Evolutionary conservation across 1,139 yeast genomes (phyloP).

Genomic region (Lodderomyces parapsilosis): DNA sequence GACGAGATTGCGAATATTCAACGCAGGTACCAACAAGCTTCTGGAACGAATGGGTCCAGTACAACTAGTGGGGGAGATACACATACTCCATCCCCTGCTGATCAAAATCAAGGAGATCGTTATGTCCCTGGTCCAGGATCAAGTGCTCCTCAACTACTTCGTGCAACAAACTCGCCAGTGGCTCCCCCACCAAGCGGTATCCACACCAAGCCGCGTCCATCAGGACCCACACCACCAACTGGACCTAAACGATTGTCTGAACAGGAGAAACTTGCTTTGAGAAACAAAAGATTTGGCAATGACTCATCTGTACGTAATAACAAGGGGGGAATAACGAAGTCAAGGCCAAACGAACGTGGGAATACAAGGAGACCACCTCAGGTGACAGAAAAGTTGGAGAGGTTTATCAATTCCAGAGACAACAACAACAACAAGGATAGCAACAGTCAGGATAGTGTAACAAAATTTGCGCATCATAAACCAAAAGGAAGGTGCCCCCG

Average conservation of each 20-base stretch:
- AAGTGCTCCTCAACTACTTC: constrained; percentile 9
- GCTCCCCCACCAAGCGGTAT: constrained; percentile 1
- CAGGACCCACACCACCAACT: constrained; percentile 15
- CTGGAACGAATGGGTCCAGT: background rate
- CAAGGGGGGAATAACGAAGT: constrained; percentile 4
- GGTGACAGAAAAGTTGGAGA: constrained; percentile 3
- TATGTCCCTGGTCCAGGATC: background rate
- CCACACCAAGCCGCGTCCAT: background rate
- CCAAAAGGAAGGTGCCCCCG: constrained; percentile 69
- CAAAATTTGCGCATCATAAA: constrained; percentile 35
- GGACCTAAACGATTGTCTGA: constrained; percentile 20
- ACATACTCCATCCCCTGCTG: background rate
- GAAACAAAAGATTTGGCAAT: constrained; percentile 15
- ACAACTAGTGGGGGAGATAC: background rate
- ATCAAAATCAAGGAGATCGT: background rate
- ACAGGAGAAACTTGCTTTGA: constrained; percentile 13
- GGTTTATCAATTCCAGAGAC: background rate
- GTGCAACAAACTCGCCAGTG: background rate
- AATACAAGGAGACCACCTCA: constrained; percentile 1
- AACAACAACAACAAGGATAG: constrained; percentile 1
- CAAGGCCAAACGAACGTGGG: constrained; percentile 1
- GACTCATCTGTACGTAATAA: constrained; percentile 6
- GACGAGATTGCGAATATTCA: constrained; percentile 43
- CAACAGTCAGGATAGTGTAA: constrained; percentile 15
- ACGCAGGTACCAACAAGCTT: background rate